Percentiles rank a stretch among this genome's conserved stretches.
Evolutionary conservation across 176 grass and related monocot species (phyloP).

Genomic region (Oryza glumipatula): DNA sequence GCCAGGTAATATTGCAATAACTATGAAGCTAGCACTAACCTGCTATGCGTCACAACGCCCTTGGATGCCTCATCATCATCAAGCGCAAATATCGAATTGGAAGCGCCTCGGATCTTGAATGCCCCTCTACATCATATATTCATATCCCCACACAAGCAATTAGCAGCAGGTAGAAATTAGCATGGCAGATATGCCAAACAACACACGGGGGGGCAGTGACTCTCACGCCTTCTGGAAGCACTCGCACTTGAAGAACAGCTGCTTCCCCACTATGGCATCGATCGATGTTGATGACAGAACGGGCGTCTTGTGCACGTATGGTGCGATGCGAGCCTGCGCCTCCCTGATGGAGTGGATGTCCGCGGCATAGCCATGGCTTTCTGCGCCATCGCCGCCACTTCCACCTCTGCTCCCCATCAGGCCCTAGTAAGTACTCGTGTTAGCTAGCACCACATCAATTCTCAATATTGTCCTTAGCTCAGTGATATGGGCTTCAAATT

Average conservation of each 20-base stretch:
- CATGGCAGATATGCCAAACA: slow-evolving; percentile 23
- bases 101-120: slow-evolving; percentile 93
- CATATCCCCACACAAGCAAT: slow-evolving; percentile 1
- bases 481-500: background rate
- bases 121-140: slow-evolving; percentile 57
- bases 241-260: slow-evolving; percentile 93
- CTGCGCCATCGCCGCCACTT: background rate
- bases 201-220: background rate
- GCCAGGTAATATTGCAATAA: background rate
- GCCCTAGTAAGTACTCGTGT: slow-evolving; percentile 39
- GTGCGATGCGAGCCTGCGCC: slow-evolving; percentile 68
- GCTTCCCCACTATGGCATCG: slow-evolving; percentile 59
- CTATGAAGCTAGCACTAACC: slow-evolving; percentile 44
- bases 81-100: slow-evolving; percentile 92
- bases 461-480: background rate
- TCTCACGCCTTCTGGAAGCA: slow-evolving; percentile 96
- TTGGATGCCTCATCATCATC: slow-evolving; percentile 64
- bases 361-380: slow-evolving; percentile 54
- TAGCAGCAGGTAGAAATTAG: slow-evolving; percentile 4
- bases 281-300: slow-evolving; percentile 67
- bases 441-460: slow-evolving; percentile 6
- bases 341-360: slow-evolving; percentile 78
- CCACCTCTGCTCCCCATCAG: slow-evolving; percentile 52
- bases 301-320: slow-evolving; percentile 77
- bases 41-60: slow-evolving; percentile 96